A percentile compares a stretch with the other conserved stretches of the same genome.
phyloP scores from a whole-genome alignment of 305 asterid species.

The Striga hermonthica region DNA sequence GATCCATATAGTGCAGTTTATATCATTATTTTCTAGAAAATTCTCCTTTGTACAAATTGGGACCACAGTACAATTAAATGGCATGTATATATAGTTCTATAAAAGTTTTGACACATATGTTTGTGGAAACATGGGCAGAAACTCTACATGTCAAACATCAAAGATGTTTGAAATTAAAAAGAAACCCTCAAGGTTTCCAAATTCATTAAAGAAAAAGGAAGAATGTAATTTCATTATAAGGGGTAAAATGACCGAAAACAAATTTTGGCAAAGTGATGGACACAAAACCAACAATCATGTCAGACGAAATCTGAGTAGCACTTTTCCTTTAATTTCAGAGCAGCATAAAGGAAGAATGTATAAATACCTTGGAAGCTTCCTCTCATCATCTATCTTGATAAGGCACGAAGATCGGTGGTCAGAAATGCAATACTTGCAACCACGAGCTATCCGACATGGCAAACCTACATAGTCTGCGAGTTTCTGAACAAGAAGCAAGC shows the following conservation, averaged over 20 bases:
- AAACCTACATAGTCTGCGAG: slow-evolving; percentile 93
- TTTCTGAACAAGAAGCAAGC: slow-evolving; percentile 50
- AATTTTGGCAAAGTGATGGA: background rate
- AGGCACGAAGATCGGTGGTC: slow-evolving; percentile 94
- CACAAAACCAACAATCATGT: slow-evolving; percentile 9
- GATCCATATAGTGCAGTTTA: background rate
- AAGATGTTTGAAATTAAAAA: background rate
- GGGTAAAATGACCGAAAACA: background rate
- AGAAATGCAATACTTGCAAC: slow-evolving; percentile 85
- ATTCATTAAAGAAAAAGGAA: background rate
- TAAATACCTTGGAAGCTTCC: slow-evolving; percentile 54
- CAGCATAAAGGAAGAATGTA: slow-evolving; percentile 20
- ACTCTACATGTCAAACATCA: background rate
- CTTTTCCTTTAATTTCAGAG: slow-evolving; percentile 2
- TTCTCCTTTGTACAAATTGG: background rate
- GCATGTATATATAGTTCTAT: background rate
- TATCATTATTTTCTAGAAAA: background rate
- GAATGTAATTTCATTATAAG: slow-evolving; percentile 9
- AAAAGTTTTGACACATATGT: background rate
- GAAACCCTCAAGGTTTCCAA: background rate
- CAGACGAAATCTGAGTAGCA: background rate
- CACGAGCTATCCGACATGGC: slow-evolving; percentile 94
- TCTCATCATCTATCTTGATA: slow-evolving; percentile 70
- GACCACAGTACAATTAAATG: background rate
- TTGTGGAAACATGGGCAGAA: background rate